Evolutionary conservation across 495 filamentous ascomycete species (phyloP).

Genomic region (Articulospora tetracladia): DNA sequence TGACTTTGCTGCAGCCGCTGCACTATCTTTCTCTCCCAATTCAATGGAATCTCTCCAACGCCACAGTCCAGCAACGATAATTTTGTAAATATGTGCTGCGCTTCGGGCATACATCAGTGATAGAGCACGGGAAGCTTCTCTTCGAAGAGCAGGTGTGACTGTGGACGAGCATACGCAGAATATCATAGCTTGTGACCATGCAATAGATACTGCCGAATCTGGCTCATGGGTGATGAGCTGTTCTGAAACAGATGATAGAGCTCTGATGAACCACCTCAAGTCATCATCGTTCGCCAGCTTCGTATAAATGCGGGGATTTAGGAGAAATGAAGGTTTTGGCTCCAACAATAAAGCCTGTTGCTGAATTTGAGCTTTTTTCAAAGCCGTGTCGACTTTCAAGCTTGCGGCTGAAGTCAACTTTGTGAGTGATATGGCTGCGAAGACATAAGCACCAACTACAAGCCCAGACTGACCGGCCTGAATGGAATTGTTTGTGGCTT

Average conservation of each 20-base stretch:
- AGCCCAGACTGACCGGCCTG: conserved; percentile 73
- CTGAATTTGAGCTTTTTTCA: conserved; percentile 57
- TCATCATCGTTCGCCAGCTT: conserved; percentile 72
- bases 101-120: conserved; percentile 52
- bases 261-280: conserved; percentile 67
- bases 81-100: conserved; percentile 48
- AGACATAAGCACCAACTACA: conserved; percentile 67
- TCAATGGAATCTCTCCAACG: conserved; percentile 67
- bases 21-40: conserved; percentile 69
- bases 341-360: conserved; percentile 59
- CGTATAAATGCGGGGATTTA: conserved; percentile 78
- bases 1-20: conserved; percentile 64
- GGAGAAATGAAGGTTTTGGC: conserved; percentile 78
- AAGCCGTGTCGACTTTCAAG: conserved; percentile 35
- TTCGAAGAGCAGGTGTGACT: conserved; percentile 54
- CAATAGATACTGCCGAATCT: conserved; percentile 35
- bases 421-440: conserved; percentile 53
- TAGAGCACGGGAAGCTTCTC: conserved; percentile 53
- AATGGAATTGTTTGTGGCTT: conserved; percentile 71
- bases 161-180: conserved; percentile 63
- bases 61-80: conserved; percentile 74
- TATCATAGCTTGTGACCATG: conserved; percentile 80
- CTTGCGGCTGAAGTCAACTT: conserved; percentile 42
- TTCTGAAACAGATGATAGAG: conserved; percentile 58
- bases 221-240: conserved; percentile 32